Percentiles rank a stretch among this genome's conserved stretches.
phyloP scores from a whole-genome alignment of 2,329 filamentous ascomycete species.

The Chaetomium globosum region DNA sequence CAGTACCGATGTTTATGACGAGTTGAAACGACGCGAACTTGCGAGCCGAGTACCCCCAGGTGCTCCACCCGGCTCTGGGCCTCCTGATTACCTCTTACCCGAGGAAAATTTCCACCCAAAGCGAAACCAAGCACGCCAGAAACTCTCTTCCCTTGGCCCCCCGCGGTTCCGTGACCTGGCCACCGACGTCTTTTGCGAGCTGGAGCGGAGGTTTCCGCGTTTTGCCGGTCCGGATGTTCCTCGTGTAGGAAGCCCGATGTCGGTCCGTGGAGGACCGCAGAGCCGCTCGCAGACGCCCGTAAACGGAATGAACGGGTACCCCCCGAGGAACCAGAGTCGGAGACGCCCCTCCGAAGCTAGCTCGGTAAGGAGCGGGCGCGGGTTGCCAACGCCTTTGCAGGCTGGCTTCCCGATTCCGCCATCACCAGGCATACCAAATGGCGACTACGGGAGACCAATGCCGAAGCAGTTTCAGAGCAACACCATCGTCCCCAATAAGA shows the following conservation, averaged over 20 bases:
- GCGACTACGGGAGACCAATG: conserved; percentile 73
- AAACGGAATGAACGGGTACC: conserved; percentile 56
- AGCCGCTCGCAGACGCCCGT: conserved; percentile 66
- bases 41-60: conserved; percentile 58
- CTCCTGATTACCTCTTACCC: conserved; percentile 78
- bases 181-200: conserved; percentile 93
- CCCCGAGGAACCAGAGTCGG: conserved; percentile 56
- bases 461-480: conserved; percentile 93
- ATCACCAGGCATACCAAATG: conserved; percentile 60
- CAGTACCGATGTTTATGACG: conserved; percentile 96
- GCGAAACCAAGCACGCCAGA: conserved; percentile 95
- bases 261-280: conserved; percentile 60
- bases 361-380: conserved; percentile 55
- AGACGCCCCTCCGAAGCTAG: conserved; percentile 64
- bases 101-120: conserved; percentile 92
- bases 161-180: conserved; percentile 88
- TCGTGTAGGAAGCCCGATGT: conserved; percentile 69
- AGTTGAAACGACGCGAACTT: conserved; percentile 83
- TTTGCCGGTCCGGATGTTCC: conserved; percentile 72
- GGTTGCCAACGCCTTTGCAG: conserved; percentile 36
- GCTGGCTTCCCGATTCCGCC: conserved; percentile 51
- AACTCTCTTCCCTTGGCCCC: conserved; percentile 84
- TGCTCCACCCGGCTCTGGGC: conserved; percentile 52
- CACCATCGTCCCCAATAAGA: conserved; percentile 96
- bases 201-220: conserved; percentile 85